Conservation (phyloP, 2,329 filamentous ascomycete genomes). For the Neopestalotiopsis rosae region DNA sequence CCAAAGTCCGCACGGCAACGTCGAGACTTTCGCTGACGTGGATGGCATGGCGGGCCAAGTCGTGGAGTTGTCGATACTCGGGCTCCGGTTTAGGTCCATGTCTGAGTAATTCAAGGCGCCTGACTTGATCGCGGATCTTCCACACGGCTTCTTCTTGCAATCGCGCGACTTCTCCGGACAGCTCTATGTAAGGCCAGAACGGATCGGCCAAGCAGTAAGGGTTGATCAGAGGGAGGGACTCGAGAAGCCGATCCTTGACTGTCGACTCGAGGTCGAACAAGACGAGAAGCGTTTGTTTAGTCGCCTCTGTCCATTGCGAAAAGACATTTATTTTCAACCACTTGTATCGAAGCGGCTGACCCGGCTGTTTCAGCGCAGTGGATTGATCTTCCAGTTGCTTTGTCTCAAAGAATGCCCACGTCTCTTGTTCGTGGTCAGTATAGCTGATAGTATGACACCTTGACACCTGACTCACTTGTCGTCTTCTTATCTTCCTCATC, state of each 20-base stretch:
- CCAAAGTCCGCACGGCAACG: constrained; percentile 37
- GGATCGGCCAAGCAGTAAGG: constrained; percentile 16
- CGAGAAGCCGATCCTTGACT: constrained; percentile 18
- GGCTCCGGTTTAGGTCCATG: constrained; percentile 32
- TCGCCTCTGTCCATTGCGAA: constrained; percentile 29
- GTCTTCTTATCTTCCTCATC: constrained; percentile 17
- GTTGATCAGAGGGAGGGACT: neutral
- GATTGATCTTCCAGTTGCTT: neutral
- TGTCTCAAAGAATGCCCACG: neutral
- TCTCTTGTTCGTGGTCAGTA: neutral
- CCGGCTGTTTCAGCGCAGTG: no score
- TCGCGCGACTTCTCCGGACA: constrained; percentile 37
- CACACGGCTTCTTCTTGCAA: constrained; percentile 45
- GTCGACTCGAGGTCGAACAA: constrained; percentile 33
- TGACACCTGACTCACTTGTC: neutral
- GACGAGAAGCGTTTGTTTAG: constrained; percentile 34
- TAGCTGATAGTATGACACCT: neutral
- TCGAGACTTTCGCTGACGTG: constrained; percentile 50
- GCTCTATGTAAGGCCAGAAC: constrained; percentile 42
- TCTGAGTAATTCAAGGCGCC: constrained; percentile 33
- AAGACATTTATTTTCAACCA: constrained; percentile 44
- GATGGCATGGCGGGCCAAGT: constrained; percentile 48
- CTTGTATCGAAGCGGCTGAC: constrained; percentile 25
- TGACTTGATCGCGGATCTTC: constrained; percentile 41
- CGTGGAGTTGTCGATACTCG: constrained; percentile 43